Evolutionary conservation across 1,284 basidiomycete genomes (phyloP), one percentile per base, ranked within the genome.

Genomic region (Cystobasidiaceae sp.): DNA sequence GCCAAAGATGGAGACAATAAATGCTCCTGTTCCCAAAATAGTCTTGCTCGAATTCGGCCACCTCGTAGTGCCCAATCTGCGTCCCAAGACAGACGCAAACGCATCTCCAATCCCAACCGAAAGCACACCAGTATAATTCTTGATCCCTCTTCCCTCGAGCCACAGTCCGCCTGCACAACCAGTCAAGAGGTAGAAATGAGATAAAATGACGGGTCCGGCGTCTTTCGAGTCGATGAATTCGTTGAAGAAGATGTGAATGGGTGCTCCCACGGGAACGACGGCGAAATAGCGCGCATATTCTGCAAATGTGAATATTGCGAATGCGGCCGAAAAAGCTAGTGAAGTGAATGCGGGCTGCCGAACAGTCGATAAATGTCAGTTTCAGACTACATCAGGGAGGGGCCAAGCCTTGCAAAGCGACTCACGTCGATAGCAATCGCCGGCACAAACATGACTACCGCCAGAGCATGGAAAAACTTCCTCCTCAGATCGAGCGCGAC

Each of bases 281-380:
- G 96, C 96, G 78, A 97, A 99, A 78, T 97, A 99, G 54, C 96
- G 88, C 69, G 94, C 83, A 78, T 96, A 97, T 79, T 97, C 93
- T 61, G 88, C 86, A 75, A 97, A 96, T n/a, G 86, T 90, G 79
- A 97, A 97, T 68, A 90, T 77, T 4, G 93, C 86, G 76, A 97
- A 97, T 4, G 92, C 93, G 27, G 87, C 86, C 69, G 89, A 93
- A 79, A 97, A 96, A 3, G 91, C 87, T 33, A 98, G 80, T 76
- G 97, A 93, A 39, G 90, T 88, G 77, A 99, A 97, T 0, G 93
- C 93, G 13, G 94, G 93, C 92, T 96, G 67, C 15, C 30, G 9
- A 37, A 15, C 5, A 15, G 6, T 17, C 41, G 43, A 44, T 34
- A 33, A 32, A 25, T 30, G 41, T 6, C 28, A 13, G 33, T 45